Base-by-base conservation (phyloP, 1,139 yeast species). In the Suhomyces ambrosiae region DNA sequence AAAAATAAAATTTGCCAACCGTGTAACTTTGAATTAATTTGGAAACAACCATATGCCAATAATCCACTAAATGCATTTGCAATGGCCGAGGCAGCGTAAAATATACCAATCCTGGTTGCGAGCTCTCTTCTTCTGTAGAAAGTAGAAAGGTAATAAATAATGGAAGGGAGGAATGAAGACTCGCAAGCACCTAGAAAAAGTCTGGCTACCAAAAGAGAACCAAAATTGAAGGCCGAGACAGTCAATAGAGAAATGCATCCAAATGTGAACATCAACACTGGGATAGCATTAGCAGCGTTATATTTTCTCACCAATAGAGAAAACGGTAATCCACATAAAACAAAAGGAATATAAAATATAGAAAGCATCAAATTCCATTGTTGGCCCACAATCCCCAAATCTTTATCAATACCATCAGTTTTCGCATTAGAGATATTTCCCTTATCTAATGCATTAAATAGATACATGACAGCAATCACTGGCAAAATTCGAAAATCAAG, bases 401-500 rank as follows among this genome's bases (percentile, higher is more conserved):
- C 53, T 3, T 27, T 32, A 26, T 50, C 58, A 11, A 55, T 42
- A 5, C 56, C 56, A 37, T 52, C 54, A 12, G 59, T 53, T 31
- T 52, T 55, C 17, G 60, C 58, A 25, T 55, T 54, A 24, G 52
- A 44, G 16, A 55, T 53, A 27, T 55, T 55, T 5, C 56, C 58
- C 29, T 53, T 54, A 32, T 55, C 62, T 35, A 60, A 50, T 6
- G 63, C 62, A 42, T 59, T 59, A 41, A 60, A 59, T 19, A 60
- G 50, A 37, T 59, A 60, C 53, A 60, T 51, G 8, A 55, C 17
- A 14, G 63, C 61, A 28, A 57, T 52, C 14, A 60, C 44, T 3
- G 65, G 65, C 17, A 61, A 44, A 11, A 68, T 64, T 35, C 63
- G 52, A 7, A 58, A 37, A 42, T 68, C 74, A 21, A 68, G 49